Evolutionary conservation across 495 filamentous ascomycete genomes (phyloP).

Genomic region (Platismatia glauca): DNA sequence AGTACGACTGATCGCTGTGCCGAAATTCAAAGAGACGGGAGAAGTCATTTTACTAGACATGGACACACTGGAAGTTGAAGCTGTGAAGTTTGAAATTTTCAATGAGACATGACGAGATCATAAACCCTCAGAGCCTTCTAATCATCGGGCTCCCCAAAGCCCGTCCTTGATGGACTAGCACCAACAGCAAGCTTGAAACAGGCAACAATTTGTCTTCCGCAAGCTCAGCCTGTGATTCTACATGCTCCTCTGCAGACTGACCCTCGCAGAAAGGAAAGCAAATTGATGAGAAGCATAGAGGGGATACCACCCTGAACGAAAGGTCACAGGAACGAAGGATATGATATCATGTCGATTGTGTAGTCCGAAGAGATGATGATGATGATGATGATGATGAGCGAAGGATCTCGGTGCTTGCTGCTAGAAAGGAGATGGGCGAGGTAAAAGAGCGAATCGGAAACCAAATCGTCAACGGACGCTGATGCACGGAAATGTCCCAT

Average conservation of each 20-base stretch:
- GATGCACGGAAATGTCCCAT: neutral
- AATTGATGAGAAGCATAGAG: neutral
- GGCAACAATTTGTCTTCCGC: neutral
- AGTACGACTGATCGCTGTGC: conserved; percentile 70
- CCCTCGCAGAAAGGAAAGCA: neutral
- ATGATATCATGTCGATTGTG: neutral
- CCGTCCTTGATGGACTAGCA: neutral
- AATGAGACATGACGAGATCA: conserved; percentile 35
- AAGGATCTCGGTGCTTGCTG: neutral
- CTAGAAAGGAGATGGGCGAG: too few relatives aligned
- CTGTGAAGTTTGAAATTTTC: conserved; percentile 56
- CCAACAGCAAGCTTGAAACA: neutral
- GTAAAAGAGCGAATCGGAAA: neutral
- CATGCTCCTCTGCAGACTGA: too few relatives aligned
- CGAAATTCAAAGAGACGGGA: conserved; percentile 69
- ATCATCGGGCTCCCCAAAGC: too few relatives aligned
- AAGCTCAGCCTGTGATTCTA: neutral
- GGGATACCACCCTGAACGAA: too few relatives aligned
- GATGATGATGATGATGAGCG: neutral
- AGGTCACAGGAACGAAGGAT: neutral
- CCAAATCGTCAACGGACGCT: neutral
- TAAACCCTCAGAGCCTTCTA: too few relatives aligned
- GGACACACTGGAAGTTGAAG: conserved; percentile 70
- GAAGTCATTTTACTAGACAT: conserved; percentile 79
- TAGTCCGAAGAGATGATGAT: neutral